Evolutionary conservation across 495 filamentous ascomycete genomes (phyloP).

Genomic region (Trichoderma virens): DNA sequence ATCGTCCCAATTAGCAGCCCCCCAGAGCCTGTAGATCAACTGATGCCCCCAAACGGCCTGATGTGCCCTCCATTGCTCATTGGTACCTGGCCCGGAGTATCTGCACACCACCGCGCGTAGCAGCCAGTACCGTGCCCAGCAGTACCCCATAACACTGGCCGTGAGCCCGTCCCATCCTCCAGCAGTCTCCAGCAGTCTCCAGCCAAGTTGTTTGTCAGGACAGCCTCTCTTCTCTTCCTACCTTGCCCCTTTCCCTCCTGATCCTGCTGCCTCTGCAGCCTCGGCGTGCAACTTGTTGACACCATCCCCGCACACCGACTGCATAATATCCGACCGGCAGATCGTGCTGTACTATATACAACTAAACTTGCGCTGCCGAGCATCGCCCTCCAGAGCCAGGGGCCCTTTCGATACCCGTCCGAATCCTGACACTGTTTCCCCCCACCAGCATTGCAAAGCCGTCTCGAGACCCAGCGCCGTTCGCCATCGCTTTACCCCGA

Average conservation of each 20-base stretch:
- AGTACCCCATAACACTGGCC: background rate
- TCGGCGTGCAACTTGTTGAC: background rate
- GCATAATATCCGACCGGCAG: constrained; percentile 4
- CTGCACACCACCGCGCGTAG: background rate
- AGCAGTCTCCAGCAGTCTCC: too few species aligned
- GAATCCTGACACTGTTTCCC: background rate
- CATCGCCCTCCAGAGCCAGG: background rate
- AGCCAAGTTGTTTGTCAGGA: too few species aligned
- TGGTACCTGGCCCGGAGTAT: background rate
- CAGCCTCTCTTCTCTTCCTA: background rate
- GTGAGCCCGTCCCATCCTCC: too few species aligned
- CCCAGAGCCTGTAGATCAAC: constrained; percentile 8
- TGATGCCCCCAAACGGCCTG: background rate
- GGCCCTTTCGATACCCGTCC: background rate
- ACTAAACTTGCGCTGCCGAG: background rate
- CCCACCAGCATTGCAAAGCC: background rate
- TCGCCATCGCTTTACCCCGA: background rate
- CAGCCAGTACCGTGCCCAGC: background rate
- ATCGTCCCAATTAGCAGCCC: constrained; percentile 1
- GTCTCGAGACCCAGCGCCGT: background rate
- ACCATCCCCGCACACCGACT: constrained; percentile 7
- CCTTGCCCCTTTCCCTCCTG: background rate
- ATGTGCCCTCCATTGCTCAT: background rate
- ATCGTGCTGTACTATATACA: too few species aligned
- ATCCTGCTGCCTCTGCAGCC: constrained; percentile 7